Evolutionary conservation across 2,329 filamentous ascomycete species (phyloP).

Genomic region (Aspergillus viridinutans): DNA sequence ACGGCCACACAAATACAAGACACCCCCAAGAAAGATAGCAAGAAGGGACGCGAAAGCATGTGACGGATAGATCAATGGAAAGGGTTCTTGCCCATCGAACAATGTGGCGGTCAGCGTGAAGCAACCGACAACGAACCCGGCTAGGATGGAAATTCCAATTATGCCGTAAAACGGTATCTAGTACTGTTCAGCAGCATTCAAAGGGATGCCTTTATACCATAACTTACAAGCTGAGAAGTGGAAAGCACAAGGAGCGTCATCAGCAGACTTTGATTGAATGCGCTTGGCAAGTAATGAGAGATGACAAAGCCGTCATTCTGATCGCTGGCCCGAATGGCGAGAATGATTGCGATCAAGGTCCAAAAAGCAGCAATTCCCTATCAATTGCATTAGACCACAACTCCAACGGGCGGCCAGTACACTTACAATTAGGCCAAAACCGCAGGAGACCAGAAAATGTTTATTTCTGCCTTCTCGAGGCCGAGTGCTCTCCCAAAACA

Average conservation of each 20-base stretch:
- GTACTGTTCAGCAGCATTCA: slow-evolving; percentile 6
- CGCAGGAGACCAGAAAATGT: slow-evolving; percentile 24
- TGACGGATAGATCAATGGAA: slow-evolving; percentile 26
- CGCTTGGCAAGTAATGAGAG: slow-evolving; percentile 35
- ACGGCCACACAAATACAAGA: slow-evolving; percentile 26
- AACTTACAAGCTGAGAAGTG: slow-evolving; percentile 39
- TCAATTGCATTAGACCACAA: slow-evolving; percentile 5
- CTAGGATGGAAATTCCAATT: slow-evolving; percentile 36
- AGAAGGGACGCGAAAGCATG: slow-evolving; percentile 28
- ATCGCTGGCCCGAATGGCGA: slow-evolving; percentile 31
- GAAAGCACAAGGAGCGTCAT: slow-evolving; percentile 32
- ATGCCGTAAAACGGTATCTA: slow-evolving; percentile 41
- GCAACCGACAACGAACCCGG: slow-evolving; percentile 33
- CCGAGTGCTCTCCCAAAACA: slow-evolving; percentile 19
- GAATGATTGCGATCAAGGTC: slow-evolving; percentile 29
- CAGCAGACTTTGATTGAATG: slow-evolving; percentile 33
- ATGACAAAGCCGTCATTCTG: slow-evolving; percentile 38
- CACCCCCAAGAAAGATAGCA: slow-evolving; percentile 25
- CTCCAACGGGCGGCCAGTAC: not conserved
- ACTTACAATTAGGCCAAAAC: slow-evolving; percentile 29
- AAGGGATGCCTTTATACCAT: not conserved
- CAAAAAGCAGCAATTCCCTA: slow-evolving; percentile 37
- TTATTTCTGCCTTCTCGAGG: slow-evolving; percentile 21
- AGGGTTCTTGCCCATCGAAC: slow-evolving; percentile 30
- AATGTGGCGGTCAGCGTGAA: slow-evolving; percentile 29